Evolutionary conservation across 257 asterid species (phyloP), one percentile per base, ranked within the genome.

Genomic region (Penstemon eatonii): DNA sequence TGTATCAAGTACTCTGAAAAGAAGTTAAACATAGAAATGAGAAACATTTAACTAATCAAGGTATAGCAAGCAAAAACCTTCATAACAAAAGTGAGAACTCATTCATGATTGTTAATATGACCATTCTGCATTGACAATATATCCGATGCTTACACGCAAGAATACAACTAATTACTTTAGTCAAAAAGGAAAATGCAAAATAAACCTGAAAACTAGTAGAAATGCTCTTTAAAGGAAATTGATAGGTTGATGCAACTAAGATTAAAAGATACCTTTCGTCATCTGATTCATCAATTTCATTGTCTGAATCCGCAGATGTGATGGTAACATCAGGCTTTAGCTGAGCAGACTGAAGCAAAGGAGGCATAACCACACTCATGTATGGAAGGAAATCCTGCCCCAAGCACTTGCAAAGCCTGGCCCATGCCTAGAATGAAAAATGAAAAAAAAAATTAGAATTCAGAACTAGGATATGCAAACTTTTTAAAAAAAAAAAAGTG

Each of bases 361-460:
- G 94, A 71, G 96, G 98, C 96, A 91, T 91, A 67, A 91, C 98
- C 18, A 91, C 96, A 59, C 83, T 73, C 98, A 91, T 87, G 76
- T 91, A 91, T 67, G 98, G 96, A 72, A 91, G 96, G 81, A 89
- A 91, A 81, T 91, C 98, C 81, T 89, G 96, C 62, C 98, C 96
- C 81, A 91, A 73, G 74, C 98, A 89, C 86, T 91, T 91, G 96
- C 98, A 91, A 54, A 91, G 94, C 66, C 98, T 82, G 67, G 98
- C 96, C 98, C 98, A 91, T 12, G 98, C 98, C 98, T 89, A 65
- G 52, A 74, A 67, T 46, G 69, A 70, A 72, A 45, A 12, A 55
- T 66, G 74, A 60, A 15, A 38, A 15, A 76, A 60, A 15, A 38
- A 15, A 25, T 33, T 59, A 39, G 43, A 25, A 25, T 25, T 51